Base-by-base conservation (phyloP, 306 rosid genomes). In the Oemleria cerasiformis region DNA sequence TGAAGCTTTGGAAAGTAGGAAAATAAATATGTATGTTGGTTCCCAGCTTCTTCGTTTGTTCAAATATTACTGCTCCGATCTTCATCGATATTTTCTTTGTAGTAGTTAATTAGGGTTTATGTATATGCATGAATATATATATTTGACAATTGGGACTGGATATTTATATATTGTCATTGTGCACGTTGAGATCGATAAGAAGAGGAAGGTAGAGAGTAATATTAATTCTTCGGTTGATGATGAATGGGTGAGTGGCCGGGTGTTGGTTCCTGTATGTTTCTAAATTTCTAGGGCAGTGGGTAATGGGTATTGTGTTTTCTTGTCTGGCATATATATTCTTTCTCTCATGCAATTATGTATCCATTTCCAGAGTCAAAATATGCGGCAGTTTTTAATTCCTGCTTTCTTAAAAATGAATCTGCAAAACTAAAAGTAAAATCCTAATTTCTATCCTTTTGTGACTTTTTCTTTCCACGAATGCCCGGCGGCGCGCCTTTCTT, bases 291-390 rank as follows among this genome's bases (percentile, higher is more conserved):
- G 73, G 73, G 63, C 63, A 69, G 63, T 21, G 63, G 53, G 21
- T 14, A 23, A 30, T 30, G 36, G 36, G 36, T 30, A 30, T 30
- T 23, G 15, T 55, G 64, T 40, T 70, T 70, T 70, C 34, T 12
- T 70, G 65, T 21, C 40, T 56, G 74, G 25, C 65, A 15, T 56
- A 30, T 30, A 15, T 56, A 30, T 30, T 30, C 74, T 55, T 69
- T 42, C 65, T 42, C 25, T 55, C 53, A 3, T 7, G 51, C n/a
- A 30, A 30, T 30, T 30, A 30, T 69, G 51, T 54, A 8, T 69
- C 9, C 6, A n/a, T 13, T 19, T 74, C 23, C 65, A 42, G n/a
- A 58, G 78, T 74, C 72, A 74, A 74, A 16, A 74, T 9, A 44
- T 74, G 72, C 30, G 41, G 78, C 73, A 55, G 23, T 25, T 21